Percentiles rank a stretch among this genome's conserved stretches.
phyloP scores from a whole-genome alignment of 192 early-diverging fungal genomes.

The Lunasporangiospora selenospora region DNA sequence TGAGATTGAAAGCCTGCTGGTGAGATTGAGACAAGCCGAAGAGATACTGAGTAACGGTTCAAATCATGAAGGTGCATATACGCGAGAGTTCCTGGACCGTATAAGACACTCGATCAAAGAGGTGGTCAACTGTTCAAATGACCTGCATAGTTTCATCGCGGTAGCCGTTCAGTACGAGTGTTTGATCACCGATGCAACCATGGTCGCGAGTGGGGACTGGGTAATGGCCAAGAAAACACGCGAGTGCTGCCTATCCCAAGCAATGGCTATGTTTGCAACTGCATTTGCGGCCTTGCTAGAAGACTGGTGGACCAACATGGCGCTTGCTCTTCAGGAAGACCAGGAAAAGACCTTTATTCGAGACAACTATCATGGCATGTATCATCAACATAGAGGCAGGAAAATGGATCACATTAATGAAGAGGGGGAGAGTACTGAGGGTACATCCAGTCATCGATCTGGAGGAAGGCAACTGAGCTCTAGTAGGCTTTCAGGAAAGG shows the following conservation, averaged over 20 bases:
- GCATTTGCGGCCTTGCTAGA: conserved; percentile 31
- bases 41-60: neutral
- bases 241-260: conserved; percentile 36
- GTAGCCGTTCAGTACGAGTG: conserved; percentile 40
- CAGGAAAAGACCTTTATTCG: neutral
- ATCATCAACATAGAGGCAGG: no score
- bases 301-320: conserved; percentile 43
- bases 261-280: conserved; percentile 12
- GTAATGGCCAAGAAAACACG: conserved; percentile 26
- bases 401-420: no score
- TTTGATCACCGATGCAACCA: conserved; percentile 15
- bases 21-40: conserved; percentile 6
- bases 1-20: conserved; percentile 19
- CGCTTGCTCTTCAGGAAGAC: conserved; percentile 10
- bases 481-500: no score
- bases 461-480: no score
- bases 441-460: no score
- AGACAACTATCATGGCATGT: no score
- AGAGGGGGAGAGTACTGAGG: no score
- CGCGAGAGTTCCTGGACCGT: no score
- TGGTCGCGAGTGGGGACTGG: conserved; percentile 30
- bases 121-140: conserved; percentile 14
- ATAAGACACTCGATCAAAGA: conserved; percentile 29
- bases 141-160: conserved; percentile 19
- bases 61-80: neutral